These are phyloP conservation scores for Phlegmacium glaucopus DNA, from an alignment of 768 basidiomycete genomes.

Conservation along the genomic window DNA sequence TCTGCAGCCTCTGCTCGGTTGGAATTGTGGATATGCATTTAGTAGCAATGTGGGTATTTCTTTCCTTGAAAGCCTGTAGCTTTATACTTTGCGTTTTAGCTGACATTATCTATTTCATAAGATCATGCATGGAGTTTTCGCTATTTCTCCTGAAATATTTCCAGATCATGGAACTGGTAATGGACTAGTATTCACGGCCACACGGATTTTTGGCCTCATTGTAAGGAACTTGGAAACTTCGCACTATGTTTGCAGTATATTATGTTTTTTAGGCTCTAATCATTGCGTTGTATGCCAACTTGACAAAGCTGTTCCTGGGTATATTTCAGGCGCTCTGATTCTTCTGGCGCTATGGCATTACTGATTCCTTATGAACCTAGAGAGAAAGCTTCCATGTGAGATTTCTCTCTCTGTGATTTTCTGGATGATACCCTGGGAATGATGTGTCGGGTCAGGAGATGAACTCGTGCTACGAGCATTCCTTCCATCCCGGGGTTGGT, in stretches of 20 bases:
- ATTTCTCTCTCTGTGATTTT: background rate
- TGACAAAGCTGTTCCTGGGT: constrained; percentile 67
- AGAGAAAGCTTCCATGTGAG: constrained; percentile 67
- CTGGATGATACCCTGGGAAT: too few relatives aligned
- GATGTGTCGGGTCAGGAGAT: too few relatives aligned
- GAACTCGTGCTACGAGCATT: too few relatives aligned
- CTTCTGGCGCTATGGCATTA: constrained; percentile 57
- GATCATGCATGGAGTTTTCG: constrained; percentile 75
- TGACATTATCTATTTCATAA: constrained; percentile 16
- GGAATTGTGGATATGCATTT: constrained; percentile 73
- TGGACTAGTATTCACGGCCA: constrained; percentile 56
- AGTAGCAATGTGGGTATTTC: constrained; percentile 47
- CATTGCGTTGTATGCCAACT: constrained; percentile 67
- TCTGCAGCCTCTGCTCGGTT: constrained; percentile 69
- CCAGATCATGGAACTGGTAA: constrained; percentile 75
- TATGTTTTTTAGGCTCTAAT: constrained; percentile 51
- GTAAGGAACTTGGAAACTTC: constrained; percentile 37
- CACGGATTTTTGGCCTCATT: constrained; percentile 66
- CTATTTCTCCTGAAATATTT: constrained; percentile 64
- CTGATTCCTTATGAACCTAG: constrained; percentile 71
- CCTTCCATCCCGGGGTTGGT: too few relatives aligned
- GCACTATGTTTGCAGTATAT: too few relatives aligned
- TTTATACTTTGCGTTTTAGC: too few relatives aligned
- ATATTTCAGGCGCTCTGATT: constrained; percentile 66
- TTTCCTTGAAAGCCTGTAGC: too few relatives aligned